Evolutionary conservation across 441 rosid species (phyloP).

Genomic region (Jatropha multifida): DNA sequence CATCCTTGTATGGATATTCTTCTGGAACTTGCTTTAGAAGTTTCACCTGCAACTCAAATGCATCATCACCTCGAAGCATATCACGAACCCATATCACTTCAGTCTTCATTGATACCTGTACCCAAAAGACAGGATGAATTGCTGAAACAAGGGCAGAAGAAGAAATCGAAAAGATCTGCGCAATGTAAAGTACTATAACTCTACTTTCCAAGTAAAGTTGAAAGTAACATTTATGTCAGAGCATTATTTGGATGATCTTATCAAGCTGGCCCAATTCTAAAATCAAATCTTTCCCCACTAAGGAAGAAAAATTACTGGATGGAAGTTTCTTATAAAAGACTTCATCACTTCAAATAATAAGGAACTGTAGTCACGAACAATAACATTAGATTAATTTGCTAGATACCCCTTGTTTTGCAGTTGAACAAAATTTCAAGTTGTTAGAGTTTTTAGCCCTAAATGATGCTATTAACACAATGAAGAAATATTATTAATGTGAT

Average conservation of each 20-base stretch:
- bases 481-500: too few species aligned
- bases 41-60: slow-evolving; percentile 82
- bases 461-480: too few species aligned
- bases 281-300: background rate
- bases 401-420: background rate
- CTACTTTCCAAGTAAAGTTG: background rate
- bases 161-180: background rate
- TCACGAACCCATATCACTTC: slow-evolving; percentile 88
- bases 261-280: slow-evolving; percentile 1
- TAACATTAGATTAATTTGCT: background rate
- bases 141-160: background rate
- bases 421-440: background rate
- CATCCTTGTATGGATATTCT: slow-evolving; percentile 96
- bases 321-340: background rate
- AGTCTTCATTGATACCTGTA: slow-evolving; percentile 92
- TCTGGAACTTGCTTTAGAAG: slow-evolving; percentile 82
- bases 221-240: background rate
- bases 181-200: too few species aligned
- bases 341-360: background rate
- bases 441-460: background rate
- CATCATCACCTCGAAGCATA: slow-evolving; percentile 88
- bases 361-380: background rate
- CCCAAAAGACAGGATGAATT: background rate
- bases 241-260: background rate
- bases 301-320: background rate